These are phyloP conservation scores for Aspergillus melleus DNA, from an alignment of 2,329 filamentous ascomycete genomes.

Conservation along the genomic window DNA sequence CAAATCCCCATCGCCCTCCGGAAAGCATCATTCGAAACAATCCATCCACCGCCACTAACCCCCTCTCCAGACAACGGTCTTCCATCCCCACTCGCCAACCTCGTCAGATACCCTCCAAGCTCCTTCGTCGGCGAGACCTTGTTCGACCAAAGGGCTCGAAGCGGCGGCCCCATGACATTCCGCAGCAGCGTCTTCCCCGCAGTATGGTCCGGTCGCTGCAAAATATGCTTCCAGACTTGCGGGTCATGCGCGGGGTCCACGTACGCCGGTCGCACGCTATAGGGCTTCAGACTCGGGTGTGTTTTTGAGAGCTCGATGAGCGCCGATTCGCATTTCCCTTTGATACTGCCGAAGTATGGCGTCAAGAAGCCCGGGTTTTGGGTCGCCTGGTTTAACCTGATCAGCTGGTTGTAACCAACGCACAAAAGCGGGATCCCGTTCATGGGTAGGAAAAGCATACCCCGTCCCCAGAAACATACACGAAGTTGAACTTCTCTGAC, in stretches of 20 bases:
- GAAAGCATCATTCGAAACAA: slow-evolving; percentile 15
- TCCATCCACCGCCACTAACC: slow-evolving; percentile 9
- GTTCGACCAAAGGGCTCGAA: slow-evolving; percentile 1
- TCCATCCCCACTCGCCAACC: slow-evolving; percentile 41
- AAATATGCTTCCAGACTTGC: slow-evolving; percentile 36
- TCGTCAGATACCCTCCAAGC: slow-evolving; percentile 49
- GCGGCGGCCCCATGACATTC: slow-evolving; percentile 4
- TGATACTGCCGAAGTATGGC: slow-evolving; percentile 61
- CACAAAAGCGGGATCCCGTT: too few species aligned
- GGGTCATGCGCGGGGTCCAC: slow-evolving; percentile 54
- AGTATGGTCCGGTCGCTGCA: slow-evolving; percentile 29
- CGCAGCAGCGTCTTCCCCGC: slow-evolving; percentile 26
- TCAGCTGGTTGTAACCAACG: too few species aligned
- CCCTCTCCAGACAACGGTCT: slow-evolving; percentile 5
- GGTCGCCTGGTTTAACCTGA: too few species aligned
- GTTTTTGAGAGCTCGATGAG: slow-evolving; percentile 55
- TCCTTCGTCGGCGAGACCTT: slow-evolving; percentile 47
- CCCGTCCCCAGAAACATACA: slow-evolving; percentile 64
- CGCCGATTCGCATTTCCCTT: slow-evolving; percentile 64
- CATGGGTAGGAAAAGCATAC: slow-evolving; percentile 8
- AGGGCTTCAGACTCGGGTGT: slow-evolving; percentile 50
- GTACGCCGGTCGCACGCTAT: slow-evolving; percentile 59
- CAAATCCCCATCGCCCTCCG: slow-evolving; percentile 9
- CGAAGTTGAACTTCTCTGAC: slow-evolving; percentile 63
- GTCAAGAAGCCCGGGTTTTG: slow-evolving; percentile 58